Base-by-base conservation (phyloP, 257 asterid genomes). In the Cruciata laevipes region DNA sequence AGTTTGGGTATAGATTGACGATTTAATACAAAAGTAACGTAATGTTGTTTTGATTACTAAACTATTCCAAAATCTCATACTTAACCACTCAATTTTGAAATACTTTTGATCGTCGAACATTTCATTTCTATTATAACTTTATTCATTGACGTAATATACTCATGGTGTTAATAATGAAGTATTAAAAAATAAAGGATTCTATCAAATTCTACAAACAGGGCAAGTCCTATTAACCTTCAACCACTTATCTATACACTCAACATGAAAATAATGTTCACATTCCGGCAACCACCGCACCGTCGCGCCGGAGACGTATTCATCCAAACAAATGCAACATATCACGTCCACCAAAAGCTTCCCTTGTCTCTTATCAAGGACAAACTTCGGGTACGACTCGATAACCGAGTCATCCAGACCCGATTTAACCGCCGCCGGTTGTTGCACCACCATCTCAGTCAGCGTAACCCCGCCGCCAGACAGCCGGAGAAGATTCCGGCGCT, bases 161-260 rank as follows among this genome's bases (percentile, higher is more conserved):
- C n/a, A n/a, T n/a, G n/a, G n/a, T n/a, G n/a, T n/a, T n/a, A n/a
- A n/a, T n/a, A n/a, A n/a, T n/a, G n/a, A n/a, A n/a, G n/a, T n/a
- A n/a, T n/a, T n/a, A n/a, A n/a, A n/a, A n/a, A n/a, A n/a, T n/a
- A n/a, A n/a, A n/a, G n/a, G n/a, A n/a, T n/a, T n/a, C n/a, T n/a
- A n/a, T n/a, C 61, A 84, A 73, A 75, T 83, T 79, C 98, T 77
- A 57, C 98, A 89, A 44, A 91, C 65, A 0, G 96, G 98, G 71
- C 96, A 91, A 0, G 89, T 72, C 18, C 85, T 73, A 40, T 91
- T 86, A 60, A 77, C 47, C 61, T 80, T 73, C 70, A 91, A 57
- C 98, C 98, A 89, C 73, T 83, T 89, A 67, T 91, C 96, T 21
- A 89, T 82, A 56, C 96, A 91, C 0, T 87, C 88, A 2, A 90